Conservation (phyloP, 2,329 filamentous ascomycete genomes). For the Parastagonospora nodorum region DNA sequence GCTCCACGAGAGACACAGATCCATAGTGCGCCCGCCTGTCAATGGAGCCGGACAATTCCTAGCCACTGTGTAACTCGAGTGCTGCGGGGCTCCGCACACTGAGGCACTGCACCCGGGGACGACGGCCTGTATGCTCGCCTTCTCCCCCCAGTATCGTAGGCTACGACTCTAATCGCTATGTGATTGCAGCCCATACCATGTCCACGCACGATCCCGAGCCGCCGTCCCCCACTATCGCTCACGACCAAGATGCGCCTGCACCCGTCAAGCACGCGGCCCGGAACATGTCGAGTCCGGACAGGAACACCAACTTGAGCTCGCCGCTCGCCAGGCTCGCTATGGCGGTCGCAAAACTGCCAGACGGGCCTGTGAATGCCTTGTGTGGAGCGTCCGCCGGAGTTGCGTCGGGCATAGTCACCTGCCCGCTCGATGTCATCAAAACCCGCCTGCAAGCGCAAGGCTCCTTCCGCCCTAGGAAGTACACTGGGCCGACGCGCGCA, state of each 20-base stretch:
- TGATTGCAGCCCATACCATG: constrained; percentile 41
- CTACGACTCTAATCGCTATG: constrained; percentile 22
- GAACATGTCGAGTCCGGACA: constrained; percentile 24
- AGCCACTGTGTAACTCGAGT: constrained; percentile 48
- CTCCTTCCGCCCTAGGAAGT: constrained; percentile 67
- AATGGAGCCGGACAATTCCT: constrained; percentile 50
- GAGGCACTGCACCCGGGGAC: constrained; percentile 44
- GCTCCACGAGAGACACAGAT: not conserved
- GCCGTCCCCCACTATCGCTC: constrained; percentile 42
- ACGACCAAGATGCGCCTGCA: constrained; percentile 42
- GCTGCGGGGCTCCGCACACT: constrained; percentile 52
- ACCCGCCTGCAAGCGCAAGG: constrained; percentile 97
- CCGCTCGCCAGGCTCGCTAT: constrained; percentile 45
- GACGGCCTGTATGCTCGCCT: constrained; percentile 42
- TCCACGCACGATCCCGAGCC: constrained; percentile 41
- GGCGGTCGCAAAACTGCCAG: constrained; percentile 55
- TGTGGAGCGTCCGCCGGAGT: constrained; percentile 89
- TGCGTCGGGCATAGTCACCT: constrained; percentile 91
- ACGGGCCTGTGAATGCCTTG: constrained; percentile 73
- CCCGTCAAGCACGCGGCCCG: constrained; percentile 14
- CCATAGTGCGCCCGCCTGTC: constrained; percentile 27
- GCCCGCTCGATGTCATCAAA: constrained; percentile 98
- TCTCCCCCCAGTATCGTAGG: not conserved
- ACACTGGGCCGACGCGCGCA: constrained; percentile 54
- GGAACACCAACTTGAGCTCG: constrained; percentile 22